Conservation (phyloP, 177 flowering plant species). For the Vitis hybrid region DNA sequence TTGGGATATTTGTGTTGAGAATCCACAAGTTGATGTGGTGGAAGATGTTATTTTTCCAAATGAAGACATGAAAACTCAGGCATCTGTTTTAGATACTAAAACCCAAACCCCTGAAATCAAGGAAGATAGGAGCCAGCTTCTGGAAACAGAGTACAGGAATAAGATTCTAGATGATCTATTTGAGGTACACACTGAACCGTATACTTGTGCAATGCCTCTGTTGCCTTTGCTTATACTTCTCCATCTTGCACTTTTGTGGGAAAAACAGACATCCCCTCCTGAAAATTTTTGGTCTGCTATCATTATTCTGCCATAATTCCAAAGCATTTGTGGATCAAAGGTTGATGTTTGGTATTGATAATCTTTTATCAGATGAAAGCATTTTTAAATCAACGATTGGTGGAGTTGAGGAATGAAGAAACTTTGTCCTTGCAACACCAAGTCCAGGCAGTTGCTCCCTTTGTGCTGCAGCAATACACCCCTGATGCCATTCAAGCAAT, state of each 20-base stretch:
- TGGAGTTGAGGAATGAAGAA: conserved; percentile 72
- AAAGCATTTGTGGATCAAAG: background rate
- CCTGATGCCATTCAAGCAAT: conserved; percentile 72
- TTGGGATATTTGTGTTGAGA: conserved; percentile 88
- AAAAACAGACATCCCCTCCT: background rate
- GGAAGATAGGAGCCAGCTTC: conserved; percentile 70
- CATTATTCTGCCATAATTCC: background rate
- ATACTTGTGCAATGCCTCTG: background rate
- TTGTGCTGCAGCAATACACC: conserved; percentile 85
- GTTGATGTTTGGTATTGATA: background rate
- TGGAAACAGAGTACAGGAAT: conserved; percentile 95
- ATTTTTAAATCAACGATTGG: conserved; percentile 75
- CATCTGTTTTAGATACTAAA: conserved; percentile 28
- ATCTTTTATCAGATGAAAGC: conserved; percentile 65
- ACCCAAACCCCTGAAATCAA: conserved; percentile 24
- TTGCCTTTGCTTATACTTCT: background rate
- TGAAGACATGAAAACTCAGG: conserved; percentile 21
- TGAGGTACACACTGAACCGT: conserved; percentile 56
- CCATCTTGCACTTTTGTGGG: background rate
- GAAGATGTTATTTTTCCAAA: conserved; percentile 39
- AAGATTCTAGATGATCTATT: conserved; percentile 92
- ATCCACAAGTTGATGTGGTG: conserved; percentile 53
- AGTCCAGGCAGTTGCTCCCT: conserved; percentile 93
- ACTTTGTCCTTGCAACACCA: conserved; percentile 87
- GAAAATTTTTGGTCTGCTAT: background rate